phyloP scores from a whole-genome alignment of 2,329 filamentous ascomycete species.

The Fusarium sp. region DNA sequence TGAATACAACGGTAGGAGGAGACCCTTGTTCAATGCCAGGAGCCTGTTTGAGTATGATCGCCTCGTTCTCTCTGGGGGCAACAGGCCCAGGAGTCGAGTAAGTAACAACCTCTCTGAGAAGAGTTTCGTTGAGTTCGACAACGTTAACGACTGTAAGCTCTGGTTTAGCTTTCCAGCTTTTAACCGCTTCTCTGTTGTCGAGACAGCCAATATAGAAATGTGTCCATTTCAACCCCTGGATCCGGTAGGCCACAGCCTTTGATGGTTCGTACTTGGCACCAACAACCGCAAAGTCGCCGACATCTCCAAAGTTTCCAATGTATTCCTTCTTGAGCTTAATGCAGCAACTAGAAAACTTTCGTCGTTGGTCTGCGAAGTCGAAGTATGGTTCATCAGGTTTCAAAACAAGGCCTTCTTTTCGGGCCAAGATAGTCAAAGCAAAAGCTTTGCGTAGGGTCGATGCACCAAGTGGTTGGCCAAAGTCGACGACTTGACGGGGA shows the following conservation, averaged over 20 bases:
- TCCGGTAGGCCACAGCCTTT: slow-evolving; percentile 66
- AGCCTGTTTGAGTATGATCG: slow-evolving; percentile 61
- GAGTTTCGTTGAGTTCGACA: slow-evolving; percentile 65
- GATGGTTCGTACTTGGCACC: slow-evolving; percentile 77
- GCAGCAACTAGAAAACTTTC: slow-evolving; percentile 62
- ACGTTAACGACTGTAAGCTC: slow-evolving; percentile 75
- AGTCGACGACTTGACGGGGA: slow-evolving; percentile 75
- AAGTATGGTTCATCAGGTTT: slow-evolving; percentile 88
- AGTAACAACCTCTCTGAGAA: slow-evolving; percentile 63
- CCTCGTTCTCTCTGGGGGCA: slow-evolving; percentile 52
- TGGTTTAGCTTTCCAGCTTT: slow-evolving; percentile 63
- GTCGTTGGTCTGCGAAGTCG: slow-evolving; percentile 55
- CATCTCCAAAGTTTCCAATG: slow-evolving; percentile 79
- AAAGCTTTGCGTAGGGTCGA: slow-evolving; percentile 72
- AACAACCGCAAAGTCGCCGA: slow-evolving; percentile 84
- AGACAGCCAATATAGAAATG: slow-evolving; percentile 85
- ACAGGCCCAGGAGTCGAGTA: slow-evolving; percentile 60
- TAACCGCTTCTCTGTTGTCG: slow-evolving; percentile 71
- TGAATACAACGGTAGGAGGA: slow-evolving; percentile 68
- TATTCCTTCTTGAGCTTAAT: slow-evolving; percentile 94
- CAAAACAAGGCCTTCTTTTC: slow-evolving; percentile 82
- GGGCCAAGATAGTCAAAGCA: slow-evolving; percentile 71
- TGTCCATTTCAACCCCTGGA: slow-evolving; percentile 75
- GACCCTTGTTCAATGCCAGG: slow-evolving; percentile 56
- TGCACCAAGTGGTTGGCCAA: slow-evolving; percentile 63